phyloP scores from a whole-genome alignment of 1,284 basidiomycete species.

The Leccinum pachyderme region DNA sequence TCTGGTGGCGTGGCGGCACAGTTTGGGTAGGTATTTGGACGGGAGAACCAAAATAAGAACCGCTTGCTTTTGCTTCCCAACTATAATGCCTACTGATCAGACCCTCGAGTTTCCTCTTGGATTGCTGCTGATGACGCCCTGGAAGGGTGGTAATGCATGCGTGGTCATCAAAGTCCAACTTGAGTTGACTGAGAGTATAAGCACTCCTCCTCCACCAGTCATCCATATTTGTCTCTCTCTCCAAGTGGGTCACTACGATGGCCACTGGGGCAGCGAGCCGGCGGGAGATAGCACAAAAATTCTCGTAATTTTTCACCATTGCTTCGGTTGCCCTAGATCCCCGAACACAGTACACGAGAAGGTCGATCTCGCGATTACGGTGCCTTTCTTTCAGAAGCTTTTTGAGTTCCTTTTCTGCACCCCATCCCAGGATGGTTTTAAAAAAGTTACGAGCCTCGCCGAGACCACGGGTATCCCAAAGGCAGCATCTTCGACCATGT shows the following conservation, averaged over 20 bases:
- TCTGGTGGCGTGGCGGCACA: background rate
- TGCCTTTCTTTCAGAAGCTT: conserved; percentile 25
- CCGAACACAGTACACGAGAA: conserved; percentile 30
- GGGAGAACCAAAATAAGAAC: conserved; percentile 18
- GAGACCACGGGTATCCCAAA: conserved; percentile 35
- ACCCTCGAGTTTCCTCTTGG: conserved; percentile 12
- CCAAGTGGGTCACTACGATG: conserved; percentile 24
- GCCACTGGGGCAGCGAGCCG: conserved; percentile 26
- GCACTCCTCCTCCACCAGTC: conserved; percentile 29
- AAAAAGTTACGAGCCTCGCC: conserved; percentile 14
- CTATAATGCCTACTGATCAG: conserved; percentile 9
- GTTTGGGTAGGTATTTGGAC: background rate
- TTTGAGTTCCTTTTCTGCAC: conserved; percentile 18
- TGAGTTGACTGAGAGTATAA: background rate
- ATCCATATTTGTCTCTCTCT: conserved; percentile 22
- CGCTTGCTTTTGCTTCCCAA: conserved; percentile 12
- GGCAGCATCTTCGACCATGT: conserved; percentile 5
- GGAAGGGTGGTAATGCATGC: conserved; percentile 25
- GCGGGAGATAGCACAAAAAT: conserved; percentile 25
- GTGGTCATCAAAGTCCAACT: conserved; percentile 27
- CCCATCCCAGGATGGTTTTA: conserved; percentile 6
- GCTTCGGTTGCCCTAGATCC: conserved; percentile 20
- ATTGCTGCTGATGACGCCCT: conserved; percentile 9
- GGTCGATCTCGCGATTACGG: conserved; percentile 21
- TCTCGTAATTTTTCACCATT: conserved; percentile 21